A percentile compares a stretch with the other conserved stretches of the same genome.
Evolutionary conservation across 1,284 basidiomycete species (phyloP).

Genomic region (Pholiota adiposa): DNA sequence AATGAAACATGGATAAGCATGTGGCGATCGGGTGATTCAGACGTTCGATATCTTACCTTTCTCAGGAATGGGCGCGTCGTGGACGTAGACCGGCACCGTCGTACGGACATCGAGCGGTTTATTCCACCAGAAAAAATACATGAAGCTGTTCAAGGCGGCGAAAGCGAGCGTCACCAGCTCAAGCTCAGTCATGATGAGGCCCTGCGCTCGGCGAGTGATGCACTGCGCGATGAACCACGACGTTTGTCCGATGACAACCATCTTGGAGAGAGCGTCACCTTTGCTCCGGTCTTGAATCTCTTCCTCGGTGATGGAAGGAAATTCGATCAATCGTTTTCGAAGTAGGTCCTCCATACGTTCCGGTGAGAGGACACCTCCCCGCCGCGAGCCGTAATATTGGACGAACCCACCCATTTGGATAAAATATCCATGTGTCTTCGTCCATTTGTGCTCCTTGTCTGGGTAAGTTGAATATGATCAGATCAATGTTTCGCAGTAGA

Average conservation of each 20-base stretch:
- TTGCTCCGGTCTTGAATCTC: conserved; percentile 42
- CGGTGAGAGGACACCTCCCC: conserved; percentile 14
- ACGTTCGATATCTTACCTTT: not conserved
- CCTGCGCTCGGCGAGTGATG: conserved; percentile 25
- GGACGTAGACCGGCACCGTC: conserved; percentile 14
- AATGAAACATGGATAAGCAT: not conserved
- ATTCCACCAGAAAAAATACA: conserved; percentile 39
- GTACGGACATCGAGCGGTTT: conserved; percentile 37
- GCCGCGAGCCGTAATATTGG: conserved; percentile 17
- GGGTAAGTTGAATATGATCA: not conserved
- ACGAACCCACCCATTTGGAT: conserved; percentile 27
- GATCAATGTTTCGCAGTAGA: not conserved
- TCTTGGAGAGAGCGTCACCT: conserved; percentile 36
- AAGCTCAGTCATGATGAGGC: conserved; percentile 34
- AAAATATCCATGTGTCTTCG: conserved; percentile 22
- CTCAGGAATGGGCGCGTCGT: conserved; percentile 1
- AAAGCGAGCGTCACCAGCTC: conserved; percentile 37
- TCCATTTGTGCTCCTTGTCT: conserved; percentile 20
- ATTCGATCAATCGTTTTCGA: conserved; percentile 22
- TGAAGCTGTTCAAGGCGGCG: conserved; percentile 28
- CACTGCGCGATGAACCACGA: conserved; percentile 36
- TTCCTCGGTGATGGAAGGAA: conserved; percentile 27
- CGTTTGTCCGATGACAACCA: conserved; percentile 35
- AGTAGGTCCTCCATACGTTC: conserved; percentile 18
- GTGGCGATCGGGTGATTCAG: not conserved